Evolutionary conservation across 78 protist species (phyloP), one percentile per base, ranked within the genome.

Genomic region (Capsaspora owczarzaki): DNA sequence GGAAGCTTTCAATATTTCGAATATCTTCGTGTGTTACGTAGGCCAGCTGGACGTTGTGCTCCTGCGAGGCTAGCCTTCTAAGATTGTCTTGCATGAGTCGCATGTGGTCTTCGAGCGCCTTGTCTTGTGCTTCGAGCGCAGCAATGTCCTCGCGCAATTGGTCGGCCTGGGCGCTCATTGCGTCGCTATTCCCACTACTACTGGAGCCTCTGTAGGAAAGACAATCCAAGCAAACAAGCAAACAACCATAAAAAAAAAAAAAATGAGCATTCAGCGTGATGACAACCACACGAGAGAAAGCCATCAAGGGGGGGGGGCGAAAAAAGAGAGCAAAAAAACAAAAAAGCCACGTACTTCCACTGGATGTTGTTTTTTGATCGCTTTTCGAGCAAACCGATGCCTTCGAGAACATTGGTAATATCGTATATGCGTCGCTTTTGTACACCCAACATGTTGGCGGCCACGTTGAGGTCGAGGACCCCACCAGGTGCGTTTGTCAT

Each of bases 381-480:
- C 70, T 95, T 95, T 77, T 89, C 96, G 37, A 95, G 86, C 51
- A 95, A 81, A 2, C 95, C 94, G 3, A 94, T 89, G 61, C 98
- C 97, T 63, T 93, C 98, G 35, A 94, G 82, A 23, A 96, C 98
- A 81, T 94, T 93, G 3, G 97, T 94, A 66, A 96, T 94, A 63
- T 96, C 98, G 46, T 94, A 96, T 47, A 94, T 92, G 33, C 97
- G 86, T 10, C 98, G 87, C 78, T 96, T 96, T 75, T 93, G 92
- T 3, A 72, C 78, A 4, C 53, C 74, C 23, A 82, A 12, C 53
- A 2, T 5, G 8, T 29, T 22, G 16, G 85, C 77, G 2, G 85
- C 85, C 35, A 46, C 6, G 61, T 82, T 82, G 42, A 82, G 69
- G 31, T 82, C 79, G 27, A 82, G 71, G 19, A 29, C 10, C 38